Evolutionary conservation across 2,329 filamentous ascomycete species (phyloP).

Genomic region (Orbilia javanica): DNA sequence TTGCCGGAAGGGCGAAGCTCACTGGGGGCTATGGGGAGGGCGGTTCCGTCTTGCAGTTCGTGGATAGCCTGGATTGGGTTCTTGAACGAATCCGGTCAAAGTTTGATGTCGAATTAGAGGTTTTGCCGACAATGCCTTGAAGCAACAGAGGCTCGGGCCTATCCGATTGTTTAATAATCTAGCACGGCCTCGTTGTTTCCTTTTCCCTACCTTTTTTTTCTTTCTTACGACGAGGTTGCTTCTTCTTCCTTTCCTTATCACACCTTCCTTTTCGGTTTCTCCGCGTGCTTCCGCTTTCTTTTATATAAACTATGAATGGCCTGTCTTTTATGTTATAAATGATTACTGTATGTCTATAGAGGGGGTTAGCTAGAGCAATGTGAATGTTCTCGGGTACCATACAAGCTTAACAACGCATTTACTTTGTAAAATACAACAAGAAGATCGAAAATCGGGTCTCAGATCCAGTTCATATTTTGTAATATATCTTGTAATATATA

Average conservation of each 20-base stretch:
- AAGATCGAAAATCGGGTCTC: neutral
- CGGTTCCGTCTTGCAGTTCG: conserved; percentile 43
- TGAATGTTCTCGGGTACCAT: neutral
- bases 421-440: conserved; percentile 36
- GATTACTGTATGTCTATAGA: conserved; percentile 18
- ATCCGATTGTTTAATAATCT: neutral
- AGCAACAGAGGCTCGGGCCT: neutral
- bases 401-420: conserved; percentile 13
- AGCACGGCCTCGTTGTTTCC: neutral
- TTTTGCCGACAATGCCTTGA: conserved; percentile 14
- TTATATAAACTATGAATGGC: conserved; percentile 19
- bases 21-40: conserved; percentile 23
- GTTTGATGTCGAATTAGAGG: conserved; percentile 42
- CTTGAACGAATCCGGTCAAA: conserved; percentile 30
- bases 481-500: conserved; percentile 2
- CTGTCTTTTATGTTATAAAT: conserved; percentile 20
- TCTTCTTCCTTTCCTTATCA: neutral
- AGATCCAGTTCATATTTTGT: neutral
- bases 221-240: neutral
- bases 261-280: neutral
- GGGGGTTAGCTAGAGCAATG: conserved; percentile 11
- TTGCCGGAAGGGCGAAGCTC: conserved; percentile 31
- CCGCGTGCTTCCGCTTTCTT: neutral
- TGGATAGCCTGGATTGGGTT: conserved; percentile 48
- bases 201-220: neutral